Conservation (phyloP, 31 red algal species). For the Odonthalia washingtoniensis region DNA sequence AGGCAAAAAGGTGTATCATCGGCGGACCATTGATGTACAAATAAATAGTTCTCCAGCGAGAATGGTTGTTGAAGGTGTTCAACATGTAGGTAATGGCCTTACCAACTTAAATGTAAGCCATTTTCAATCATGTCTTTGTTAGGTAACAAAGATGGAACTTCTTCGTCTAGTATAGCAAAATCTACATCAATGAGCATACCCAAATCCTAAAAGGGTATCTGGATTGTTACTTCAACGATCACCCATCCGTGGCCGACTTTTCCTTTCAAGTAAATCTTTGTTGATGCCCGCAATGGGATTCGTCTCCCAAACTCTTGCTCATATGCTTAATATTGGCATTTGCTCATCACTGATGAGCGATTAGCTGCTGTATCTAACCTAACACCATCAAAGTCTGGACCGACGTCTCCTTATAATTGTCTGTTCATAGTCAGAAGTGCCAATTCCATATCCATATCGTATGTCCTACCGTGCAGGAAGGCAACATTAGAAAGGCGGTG, state of each 20-base stretch:
- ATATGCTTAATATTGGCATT: background rate
- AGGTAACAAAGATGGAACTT: background rate
- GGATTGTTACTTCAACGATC: background rate
- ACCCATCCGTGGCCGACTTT: background rate
- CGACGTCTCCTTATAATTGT: background rate
- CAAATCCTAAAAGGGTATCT: conserved; percentile 24
- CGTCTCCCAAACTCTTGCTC: background rate
- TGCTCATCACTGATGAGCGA: too few species aligned
- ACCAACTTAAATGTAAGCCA: too few species aligned
- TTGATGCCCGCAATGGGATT: background rate
- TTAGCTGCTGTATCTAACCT: background rate
- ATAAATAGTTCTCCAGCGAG: too few species aligned
- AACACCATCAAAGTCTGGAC: background rate
- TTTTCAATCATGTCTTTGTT: too few species aligned
- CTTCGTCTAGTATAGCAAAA: background rate
- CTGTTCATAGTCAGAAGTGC: background rate
- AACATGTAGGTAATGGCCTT: too few species aligned
- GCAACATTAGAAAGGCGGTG: background rate
- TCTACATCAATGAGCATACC: conserved; percentile 13
- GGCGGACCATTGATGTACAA: too few species aligned
- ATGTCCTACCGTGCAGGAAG: background rate
- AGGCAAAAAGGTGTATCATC: too few species aligned
- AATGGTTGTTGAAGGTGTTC: background rate
- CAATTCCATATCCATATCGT: background rate
- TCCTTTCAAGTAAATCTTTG: background rate